Conservation (phyloP, 225 moss, liverwort and hornwort genomes). For the Climacium dendroides region DNA sequence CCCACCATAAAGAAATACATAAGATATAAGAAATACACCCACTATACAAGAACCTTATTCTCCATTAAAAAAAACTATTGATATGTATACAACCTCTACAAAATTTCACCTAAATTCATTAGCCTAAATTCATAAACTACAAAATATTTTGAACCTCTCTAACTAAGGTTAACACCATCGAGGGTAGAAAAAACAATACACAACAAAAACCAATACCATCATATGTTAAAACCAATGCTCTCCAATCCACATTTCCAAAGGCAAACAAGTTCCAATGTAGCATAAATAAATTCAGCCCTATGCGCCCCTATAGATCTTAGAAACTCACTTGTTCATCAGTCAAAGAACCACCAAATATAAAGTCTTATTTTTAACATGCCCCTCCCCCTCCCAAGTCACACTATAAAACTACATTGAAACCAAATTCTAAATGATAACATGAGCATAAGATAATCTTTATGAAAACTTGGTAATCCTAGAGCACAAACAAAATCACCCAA, state of each 20-base stretch:
- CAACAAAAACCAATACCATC: background rate
- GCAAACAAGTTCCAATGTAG: too few species aligned
- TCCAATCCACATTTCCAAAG: background rate
- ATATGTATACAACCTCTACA: background rate
- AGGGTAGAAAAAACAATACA: accelerated
- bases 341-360: accelerated
- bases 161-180: accelerated
- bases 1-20: accelerated
- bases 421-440: accelerated
- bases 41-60: background rate
- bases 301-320: accelerated
- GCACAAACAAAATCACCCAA: background rate
- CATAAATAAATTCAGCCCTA: background rate
- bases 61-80: background rate
- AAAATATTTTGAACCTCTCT: background rate
- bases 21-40: background rate
- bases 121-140: background rate
- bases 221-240: background rate
- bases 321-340: background rate
- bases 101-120: background rate
- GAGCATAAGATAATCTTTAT: background rate
- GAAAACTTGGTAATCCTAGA: background rate
- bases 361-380: background rate
- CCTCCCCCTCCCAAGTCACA: background rate
- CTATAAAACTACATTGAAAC: background rate